These are phyloP conservation scores for Cercospora sp. DNA, from an alignment of 2,329 filamentous ascomycete species.

Conservation along the genomic window DNA sequence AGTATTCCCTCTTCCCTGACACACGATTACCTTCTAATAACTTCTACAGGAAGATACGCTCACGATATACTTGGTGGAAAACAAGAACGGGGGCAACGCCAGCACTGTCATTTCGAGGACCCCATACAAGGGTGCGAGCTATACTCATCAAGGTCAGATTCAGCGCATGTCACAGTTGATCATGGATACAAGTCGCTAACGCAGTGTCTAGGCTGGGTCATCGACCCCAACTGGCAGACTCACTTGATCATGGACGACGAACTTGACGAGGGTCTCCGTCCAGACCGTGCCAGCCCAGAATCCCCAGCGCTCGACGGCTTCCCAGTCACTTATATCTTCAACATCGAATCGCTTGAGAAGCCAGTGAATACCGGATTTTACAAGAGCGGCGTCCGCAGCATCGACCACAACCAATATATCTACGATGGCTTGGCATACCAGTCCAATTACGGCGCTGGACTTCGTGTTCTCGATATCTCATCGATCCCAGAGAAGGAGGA, in stretches of 20 bases:
- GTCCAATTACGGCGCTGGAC: constrained; percentile 41
- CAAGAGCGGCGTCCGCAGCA: constrained; percentile 38
- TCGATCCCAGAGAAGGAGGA: constrained; percentile 46
- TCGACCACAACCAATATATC: constrained; percentile 49
- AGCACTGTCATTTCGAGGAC: constrained; percentile 50
- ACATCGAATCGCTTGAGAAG: constrained; percentile 48
- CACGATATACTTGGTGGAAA: constrained; percentile 50
- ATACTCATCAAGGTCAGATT: constrained; percentile 42
- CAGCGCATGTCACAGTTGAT: too few relatives aligned
- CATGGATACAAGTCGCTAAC: too few relatives aligned
- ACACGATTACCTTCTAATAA: not conserved
- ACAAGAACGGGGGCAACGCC: constrained; percentile 40
- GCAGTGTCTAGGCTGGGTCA: constrained; percentile 56
- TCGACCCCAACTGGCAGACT: constrained; percentile 48
- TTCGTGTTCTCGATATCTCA: constrained; percentile 41
- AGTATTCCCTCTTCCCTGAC: constrained; percentile 39
- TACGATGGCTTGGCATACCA: constrained; percentile 42
- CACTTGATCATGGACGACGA: constrained; percentile 57
- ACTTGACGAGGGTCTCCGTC: constrained; percentile 52
- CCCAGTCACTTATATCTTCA: constrained; percentile 55
- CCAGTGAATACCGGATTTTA: constrained; percentile 46
- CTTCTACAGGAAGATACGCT: constrained; percentile 40
- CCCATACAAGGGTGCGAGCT: constrained; percentile 51
- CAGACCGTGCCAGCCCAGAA: constrained; percentile 33
- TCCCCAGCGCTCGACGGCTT: constrained; percentile 41